Base-by-base conservation (phyloP, 225 moss, liverwort and hornwort genomes). In the Pseudoscleropodium purum region DNA sequence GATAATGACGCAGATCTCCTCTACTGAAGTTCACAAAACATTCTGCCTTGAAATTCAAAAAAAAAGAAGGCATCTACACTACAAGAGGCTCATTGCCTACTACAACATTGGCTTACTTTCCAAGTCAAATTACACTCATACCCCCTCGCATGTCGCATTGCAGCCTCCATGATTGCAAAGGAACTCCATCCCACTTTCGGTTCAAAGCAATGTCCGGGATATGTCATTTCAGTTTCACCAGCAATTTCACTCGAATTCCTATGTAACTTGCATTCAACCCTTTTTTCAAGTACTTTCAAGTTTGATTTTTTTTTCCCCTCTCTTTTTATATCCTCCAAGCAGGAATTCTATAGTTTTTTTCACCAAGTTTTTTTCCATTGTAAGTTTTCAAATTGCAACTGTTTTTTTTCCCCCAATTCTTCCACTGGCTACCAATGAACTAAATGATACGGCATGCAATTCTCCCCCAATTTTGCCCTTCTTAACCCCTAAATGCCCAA, bases 141-240 rank as follows among this genome's bases (percentile, higher is more conserved):
- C 56, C 15, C 37, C 37, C 5, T 36, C 54, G 25, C 25, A 37
- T 78, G 15, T 15, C 0, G 8, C 36, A 54, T 6, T 54, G 6
- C 13, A 25, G 3, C 6, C 5, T 25, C 15, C 6, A 1, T 37
- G 18, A 45, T 45, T 18, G 25, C 37, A 79, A 78, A 25, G 15
- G 3, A 15, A 8, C 12, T 54, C 3, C 25, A 37, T 2, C 60
- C 24, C 10, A 8, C 59, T 78, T 34, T 15, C 1, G 1, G 2
- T 78, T 24, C 3, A 54, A 3, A 75, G 45, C 2, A 37, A 5
- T 0, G 0, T 18, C 1, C 3, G 1, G 0, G 0, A 18, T 15
- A 18, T 31, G 20, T 57, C 19, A 3, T 20, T 8, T 57, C 45
- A 29, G 6, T 30, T 74, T 10, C 7, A 45, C 0, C 18, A 30